These are phyloP conservation scores for Chaetothyriales sp. DNA, from an alignment of 2,329 filamentous ascomycete genomes.

Conservation along the genomic window DNA sequence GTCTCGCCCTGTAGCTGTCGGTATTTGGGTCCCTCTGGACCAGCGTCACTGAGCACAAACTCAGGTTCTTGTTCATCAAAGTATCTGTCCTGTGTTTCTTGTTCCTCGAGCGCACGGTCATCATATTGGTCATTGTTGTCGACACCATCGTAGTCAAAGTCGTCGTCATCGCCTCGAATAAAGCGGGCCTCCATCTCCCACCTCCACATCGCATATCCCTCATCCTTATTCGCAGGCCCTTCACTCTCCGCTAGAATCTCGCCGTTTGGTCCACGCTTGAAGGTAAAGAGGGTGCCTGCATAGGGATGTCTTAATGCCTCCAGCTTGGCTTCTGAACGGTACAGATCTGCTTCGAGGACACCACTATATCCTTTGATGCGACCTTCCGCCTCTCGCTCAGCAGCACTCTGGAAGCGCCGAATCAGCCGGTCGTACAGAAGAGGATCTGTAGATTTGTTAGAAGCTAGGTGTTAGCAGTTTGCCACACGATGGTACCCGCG, in stretches of 20 bases:
- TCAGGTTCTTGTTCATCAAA: slow-evolving; percentile 65
- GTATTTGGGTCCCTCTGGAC: slow-evolving; percentile 5
- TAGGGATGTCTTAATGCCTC: slow-evolving; percentile 43
- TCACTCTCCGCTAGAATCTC: slow-evolving; percentile 46
- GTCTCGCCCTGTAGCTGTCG: slow-evolving; percentile 41
- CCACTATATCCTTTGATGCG: slow-evolving; percentile 63
- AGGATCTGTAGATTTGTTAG: slow-evolving; percentile 56
- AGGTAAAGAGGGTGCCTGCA: slow-evolving; percentile 35
- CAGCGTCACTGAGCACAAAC: slow-evolving; percentile 35
- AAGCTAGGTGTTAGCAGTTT: slow-evolving; percentile 5
- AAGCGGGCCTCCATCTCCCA: slow-evolving; percentile 62
- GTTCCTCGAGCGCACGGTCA: slow-evolving; percentile 42
- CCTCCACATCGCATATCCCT: slow-evolving; percentile 54
- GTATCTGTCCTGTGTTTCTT: slow-evolving; percentile 57
- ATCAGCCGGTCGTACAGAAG: slow-evolving; percentile 69
- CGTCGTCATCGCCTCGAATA: slow-evolving; percentile 55
- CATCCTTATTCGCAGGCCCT: slow-evolving; percentile 43
- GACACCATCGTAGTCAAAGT: slow-evolving; percentile 61
- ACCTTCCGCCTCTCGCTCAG: slow-evolving; percentile 37
- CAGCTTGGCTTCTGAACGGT: slow-evolving; percentile 62
- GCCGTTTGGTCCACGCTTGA: slow-evolving; percentile 36
- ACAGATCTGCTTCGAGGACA: slow-evolving; percentile 60
- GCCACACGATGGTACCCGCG: slow-evolving; percentile 34
- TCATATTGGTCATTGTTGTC: slow-evolving; percentile 62
- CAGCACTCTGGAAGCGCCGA: slow-evolving; percentile 33